These are phyloP conservation scores for Curvularia sp. DNA, from an alignment of 2,329 filamentous ascomycete species.

Conservation along the genomic window DNA sequence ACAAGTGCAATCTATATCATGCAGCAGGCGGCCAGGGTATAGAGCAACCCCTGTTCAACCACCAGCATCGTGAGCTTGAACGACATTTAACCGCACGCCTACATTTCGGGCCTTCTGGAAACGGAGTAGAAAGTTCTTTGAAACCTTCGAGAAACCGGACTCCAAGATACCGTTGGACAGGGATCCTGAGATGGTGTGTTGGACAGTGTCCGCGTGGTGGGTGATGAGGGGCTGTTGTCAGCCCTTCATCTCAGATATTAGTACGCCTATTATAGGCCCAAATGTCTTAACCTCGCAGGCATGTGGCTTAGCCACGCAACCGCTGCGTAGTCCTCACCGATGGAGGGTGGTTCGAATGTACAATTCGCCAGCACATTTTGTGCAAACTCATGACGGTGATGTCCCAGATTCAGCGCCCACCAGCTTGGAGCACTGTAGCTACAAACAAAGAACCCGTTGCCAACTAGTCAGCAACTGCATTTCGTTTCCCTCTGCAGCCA, in stretches of 20 bases:
- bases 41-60: constrained; percentile 2
- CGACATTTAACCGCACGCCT: constrained; percentile 13
- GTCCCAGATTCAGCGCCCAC: background rate
- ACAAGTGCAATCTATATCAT: constrained; percentile 14
- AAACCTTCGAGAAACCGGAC: constrained; percentile 8
- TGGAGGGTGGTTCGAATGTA: background rate
- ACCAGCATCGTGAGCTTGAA: constrained; percentile 6
- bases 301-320: constrained; percentile 3
- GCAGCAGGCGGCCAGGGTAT: constrained; percentile 5
- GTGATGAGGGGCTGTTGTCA: background rate
- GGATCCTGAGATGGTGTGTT: background rate
- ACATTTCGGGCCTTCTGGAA: constrained; percentile 17
- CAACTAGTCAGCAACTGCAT: background rate
- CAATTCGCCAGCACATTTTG: background rate
- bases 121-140: constrained; percentile 5
- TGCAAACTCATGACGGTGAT: background rate
- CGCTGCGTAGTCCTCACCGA: background rate
- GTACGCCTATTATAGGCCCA: background rate
- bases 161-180: background rate
- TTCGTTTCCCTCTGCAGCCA: background rate
- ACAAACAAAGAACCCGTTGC: background rate
- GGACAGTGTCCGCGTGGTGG: background rate
- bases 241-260: background rate
- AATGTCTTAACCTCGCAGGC: background rate
- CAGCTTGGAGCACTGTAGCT: background rate